These are phyloP conservation scores for Lentinula novae-zelandiae DNA, from an alignment of 1,284 basidiomycete species.

Conservation along the genomic window DNA sequence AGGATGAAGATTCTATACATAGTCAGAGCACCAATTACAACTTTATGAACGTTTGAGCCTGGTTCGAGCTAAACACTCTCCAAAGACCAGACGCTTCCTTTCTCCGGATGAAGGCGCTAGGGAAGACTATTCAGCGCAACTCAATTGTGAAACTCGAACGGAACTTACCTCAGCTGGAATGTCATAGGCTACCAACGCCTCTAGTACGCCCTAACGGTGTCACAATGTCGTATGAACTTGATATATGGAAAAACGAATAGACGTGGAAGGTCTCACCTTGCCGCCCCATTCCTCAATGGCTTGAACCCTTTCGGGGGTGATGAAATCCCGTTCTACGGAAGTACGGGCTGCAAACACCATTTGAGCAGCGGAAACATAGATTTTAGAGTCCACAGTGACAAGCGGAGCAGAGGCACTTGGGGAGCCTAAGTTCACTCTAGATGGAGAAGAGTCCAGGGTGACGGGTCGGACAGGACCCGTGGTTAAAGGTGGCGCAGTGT, in stretches of 20 bases:
- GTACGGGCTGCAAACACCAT: slow-evolving; percentile 82
- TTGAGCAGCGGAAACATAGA: slow-evolving; percentile 75
- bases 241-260: not conserved
- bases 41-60: no score
- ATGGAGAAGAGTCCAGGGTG: not conserved
- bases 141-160: not conserved
- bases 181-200: slow-evolving; percentile 16
- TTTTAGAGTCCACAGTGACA: slow-evolving; percentile 38
- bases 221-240: not conserved
- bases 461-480: slow-evolving; percentile 40
- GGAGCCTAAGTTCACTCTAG: not conserved
- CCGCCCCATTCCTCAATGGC: slow-evolving; percentile 68
- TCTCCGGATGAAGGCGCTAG: slow-evolving; percentile 39
- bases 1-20: no score
- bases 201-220: slow-evolving; percentile 11
- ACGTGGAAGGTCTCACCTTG: slow-evolving; percentile 36
- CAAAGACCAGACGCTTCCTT: slow-evolving; percentile 42
- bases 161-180: slow-evolving; percentile 20
- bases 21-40: no score
- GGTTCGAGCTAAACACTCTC: no score
- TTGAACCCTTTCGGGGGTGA: slow-evolving; percentile 65
- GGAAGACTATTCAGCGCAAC: not conserved
- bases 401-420: slow-evolving; percentile 20
- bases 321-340: slow-evolving; percentile 61
- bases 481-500: slow-evolving; percentile 35